phyloP scores from a whole-genome alignment of 2,329 filamentous ascomycete genomes.

The Calonectria pseudoturangicola region DNA sequence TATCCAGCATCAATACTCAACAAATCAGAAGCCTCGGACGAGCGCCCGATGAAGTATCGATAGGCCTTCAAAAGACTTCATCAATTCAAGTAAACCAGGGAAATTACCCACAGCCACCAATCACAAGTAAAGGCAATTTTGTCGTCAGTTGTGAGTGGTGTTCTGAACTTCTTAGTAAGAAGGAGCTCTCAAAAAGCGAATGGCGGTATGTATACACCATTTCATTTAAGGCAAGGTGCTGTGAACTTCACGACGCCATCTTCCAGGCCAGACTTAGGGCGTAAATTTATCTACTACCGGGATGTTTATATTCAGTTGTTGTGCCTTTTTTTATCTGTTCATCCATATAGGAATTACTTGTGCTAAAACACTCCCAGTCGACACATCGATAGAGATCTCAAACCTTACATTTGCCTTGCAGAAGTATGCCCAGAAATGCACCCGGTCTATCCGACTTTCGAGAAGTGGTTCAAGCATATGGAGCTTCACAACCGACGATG shows the following conservation, averaged over 20 bases:
- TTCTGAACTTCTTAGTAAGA: not conserved
- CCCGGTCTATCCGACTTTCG: not conserved
- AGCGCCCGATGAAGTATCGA: not conserved
- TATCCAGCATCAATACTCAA: not conserved
- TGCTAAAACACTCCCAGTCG: not conserved
- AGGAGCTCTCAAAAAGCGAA: not conserved
- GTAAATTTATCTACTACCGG: too few relatives aligned
- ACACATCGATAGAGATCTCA: not conserved
- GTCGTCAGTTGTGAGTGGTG: conserved; percentile 2
- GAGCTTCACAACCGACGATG: not conserved
- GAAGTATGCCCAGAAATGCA: not conserved
- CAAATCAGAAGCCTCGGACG: not conserved
- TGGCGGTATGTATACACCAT: not conserved
- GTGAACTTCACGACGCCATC: too few relatives aligned
- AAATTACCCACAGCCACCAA: not conserved
- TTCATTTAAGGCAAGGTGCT: not conserved
- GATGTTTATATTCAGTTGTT: too few relatives aligned
- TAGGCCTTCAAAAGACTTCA: too few relatives aligned
- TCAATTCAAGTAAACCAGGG: not conserved
- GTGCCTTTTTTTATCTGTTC: too few relatives aligned
- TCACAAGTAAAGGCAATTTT: not conserved
- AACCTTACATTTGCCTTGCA: not conserved
- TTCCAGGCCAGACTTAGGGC: too few relatives aligned
- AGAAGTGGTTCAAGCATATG: not conserved
- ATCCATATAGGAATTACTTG: too few relatives aligned